phyloP scores from a whole-genome alignment of 1,284 basidiomycete genomes.

The Sporisorium graminicola region DNA sequence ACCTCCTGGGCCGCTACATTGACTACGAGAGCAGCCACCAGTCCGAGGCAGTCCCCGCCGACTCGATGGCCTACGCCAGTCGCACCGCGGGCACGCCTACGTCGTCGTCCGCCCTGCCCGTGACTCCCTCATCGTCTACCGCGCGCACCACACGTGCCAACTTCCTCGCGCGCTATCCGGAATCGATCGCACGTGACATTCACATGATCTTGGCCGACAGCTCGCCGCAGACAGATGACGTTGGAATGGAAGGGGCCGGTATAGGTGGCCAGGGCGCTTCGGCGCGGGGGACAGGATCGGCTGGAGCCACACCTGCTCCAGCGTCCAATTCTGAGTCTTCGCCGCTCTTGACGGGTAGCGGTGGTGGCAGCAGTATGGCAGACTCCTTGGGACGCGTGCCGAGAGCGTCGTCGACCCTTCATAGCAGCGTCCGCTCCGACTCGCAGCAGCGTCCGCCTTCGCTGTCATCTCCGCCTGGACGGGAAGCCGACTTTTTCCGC shows the following conservation, averaged over 20 bases:
- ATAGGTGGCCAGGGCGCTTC: conserved; percentile 13
- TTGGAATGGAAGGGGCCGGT: conserved; percentile 35
- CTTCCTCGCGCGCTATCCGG: conserved; percentile 38
- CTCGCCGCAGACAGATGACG: conserved; percentile 25
- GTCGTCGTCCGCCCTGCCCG: conserved; percentile 16
- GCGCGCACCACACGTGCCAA: conserved; percentile 38
- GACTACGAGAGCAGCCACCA: conserved; percentile 46
- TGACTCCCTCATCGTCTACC: conserved; percentile 42
- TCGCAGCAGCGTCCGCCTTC: conserved; percentile 31
- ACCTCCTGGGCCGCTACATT: conserved; percentile 72
- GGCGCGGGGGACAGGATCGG: conserved; percentile 8
- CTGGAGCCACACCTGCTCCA: conserved; percentile 23
- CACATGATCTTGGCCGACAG: conserved; percentile 37
- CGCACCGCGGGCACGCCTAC: conserved; percentile 13
- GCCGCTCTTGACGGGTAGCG: conserved; percentile 18
- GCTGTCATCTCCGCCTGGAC: conserved; percentile 33
- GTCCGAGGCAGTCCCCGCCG: conserved; percentile 22
- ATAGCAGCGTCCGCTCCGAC: conserved; percentile 19
- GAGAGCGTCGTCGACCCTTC: conserved; percentile 23
- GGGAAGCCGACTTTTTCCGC: conserved; percentile 67
- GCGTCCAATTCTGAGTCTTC: conserved; percentile 37
- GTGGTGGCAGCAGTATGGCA: conserved; percentile 1
- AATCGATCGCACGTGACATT: conserved; percentile 45
- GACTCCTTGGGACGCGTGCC: conserved; percentile 27
- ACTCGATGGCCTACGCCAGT: conserved; percentile 22